Percentiles rank a stretch among this genome's conserved stretches.
Conservation (phyloP, 2,329 filamentous ascomycete genomes). For the Arthroderma sp. region DNA sequence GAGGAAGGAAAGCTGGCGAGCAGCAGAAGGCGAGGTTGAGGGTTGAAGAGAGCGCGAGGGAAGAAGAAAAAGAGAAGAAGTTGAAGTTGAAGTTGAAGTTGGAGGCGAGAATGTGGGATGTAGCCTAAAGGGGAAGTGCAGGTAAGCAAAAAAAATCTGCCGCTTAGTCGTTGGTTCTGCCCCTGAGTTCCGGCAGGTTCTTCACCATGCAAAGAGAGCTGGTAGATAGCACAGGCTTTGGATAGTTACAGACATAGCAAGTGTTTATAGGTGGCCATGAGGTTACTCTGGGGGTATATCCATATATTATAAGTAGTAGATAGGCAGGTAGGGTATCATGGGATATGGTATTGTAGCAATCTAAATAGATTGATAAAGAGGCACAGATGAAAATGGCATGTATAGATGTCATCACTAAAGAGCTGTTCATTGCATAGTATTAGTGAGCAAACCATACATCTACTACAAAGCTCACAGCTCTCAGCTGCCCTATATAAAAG, state of each 20-base stretch:
- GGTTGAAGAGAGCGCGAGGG: constrained; percentile 9
- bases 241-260: background rate
- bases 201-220: background rate
- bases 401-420: background rate
- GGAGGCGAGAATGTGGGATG: background rate
- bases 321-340: background rate
- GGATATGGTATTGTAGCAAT: background rate
- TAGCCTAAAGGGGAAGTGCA: constrained; percentile 1
- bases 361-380: background rate
- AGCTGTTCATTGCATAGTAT: background rate
- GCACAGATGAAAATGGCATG: background rate
- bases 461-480: background rate
- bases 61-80: constrained; percentile 15
- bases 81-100: constrained; percentile 20
- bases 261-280: too few species aligned
- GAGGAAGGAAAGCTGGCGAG: constrained; percentile 1
- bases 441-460: background rate
- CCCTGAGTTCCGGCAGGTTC: background rate
- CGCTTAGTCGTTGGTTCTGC: background rate
- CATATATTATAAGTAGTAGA: background rate
- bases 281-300: background rate
- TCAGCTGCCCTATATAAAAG: background rate
- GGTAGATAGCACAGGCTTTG: background rate
- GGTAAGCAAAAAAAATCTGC: constrained; percentile 7
- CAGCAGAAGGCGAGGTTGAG: constrained; percentile 7